Evolutionary conservation across 257 asterid species (phyloP).

Genomic region (Galeopsis tetrahit): DNA sequence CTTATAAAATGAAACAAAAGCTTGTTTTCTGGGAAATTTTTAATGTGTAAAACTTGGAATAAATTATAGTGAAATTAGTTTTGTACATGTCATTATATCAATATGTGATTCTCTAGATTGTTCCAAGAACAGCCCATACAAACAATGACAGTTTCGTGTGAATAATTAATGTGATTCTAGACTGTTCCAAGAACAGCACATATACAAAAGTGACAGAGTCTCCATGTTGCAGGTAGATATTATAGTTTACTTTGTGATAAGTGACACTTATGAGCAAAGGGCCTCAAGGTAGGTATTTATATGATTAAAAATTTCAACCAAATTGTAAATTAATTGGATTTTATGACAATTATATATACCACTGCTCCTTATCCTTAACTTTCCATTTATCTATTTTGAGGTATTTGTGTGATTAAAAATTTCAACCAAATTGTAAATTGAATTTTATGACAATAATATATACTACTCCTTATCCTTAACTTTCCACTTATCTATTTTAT

Average conservation of each 20-base stretch:
- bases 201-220: background rate
- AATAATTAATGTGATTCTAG: background rate
- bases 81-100: too few species aligned
- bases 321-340: background rate
- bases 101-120: too few species aligned
- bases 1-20: too few species aligned
- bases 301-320: background rate
- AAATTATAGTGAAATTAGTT: too few species aligned
- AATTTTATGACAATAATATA: background rate
- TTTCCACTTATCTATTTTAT: too few species aligned
- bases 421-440: background rate
- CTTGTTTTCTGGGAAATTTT: too few species aligned
- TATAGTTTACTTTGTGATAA: conserved; percentile 12
- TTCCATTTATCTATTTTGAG: too few species aligned
- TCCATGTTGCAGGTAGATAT: background rate
- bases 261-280: background rate
- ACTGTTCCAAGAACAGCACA: conserved; percentile 7
- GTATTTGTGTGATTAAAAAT: background rate
- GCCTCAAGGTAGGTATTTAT: background rate
- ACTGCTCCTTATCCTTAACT: too few species aligned
- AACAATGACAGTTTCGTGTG: too few species aligned
- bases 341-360: background rate
- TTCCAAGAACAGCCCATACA: too few species aligned
- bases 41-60: too few species aligned
- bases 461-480: too few species aligned